Evolutionary conservation across 208 protist genomes (phyloP), one percentile per base, ranked within the genome.

Genomic region (Acanthamoeba polyphaga): DNA sequence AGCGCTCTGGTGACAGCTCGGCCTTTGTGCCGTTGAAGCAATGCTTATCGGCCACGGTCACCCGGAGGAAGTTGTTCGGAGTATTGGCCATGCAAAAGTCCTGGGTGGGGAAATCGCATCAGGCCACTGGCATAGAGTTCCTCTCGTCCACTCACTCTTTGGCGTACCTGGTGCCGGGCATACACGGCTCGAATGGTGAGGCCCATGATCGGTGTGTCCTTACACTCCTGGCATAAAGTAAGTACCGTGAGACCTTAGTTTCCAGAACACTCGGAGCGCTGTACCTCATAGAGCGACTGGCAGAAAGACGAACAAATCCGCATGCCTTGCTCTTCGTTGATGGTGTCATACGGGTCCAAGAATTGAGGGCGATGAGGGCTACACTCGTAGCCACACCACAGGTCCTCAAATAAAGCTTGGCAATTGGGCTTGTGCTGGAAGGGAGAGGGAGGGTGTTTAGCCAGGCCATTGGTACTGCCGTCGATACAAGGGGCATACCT

Each of bases 61-160:
- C 80, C 3, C 34, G 24, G n/a, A 88, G 46, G 80, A 43, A 66
- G 46, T 55, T 64, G 6, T 64, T 24, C 3, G 80, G 80, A 17
- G 80, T 43, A 9, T 88, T 88, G n/a, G 80, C 80, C 34, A 62
- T 43, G 34, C 80, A 88, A n/a, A 88, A 88, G 80, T 88, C 80
- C 80, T 88, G 19, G 17, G 38, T 24, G 22, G 0, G 1, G 3
- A n/a, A 38, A 10, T 74, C 22, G 1, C n/a, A 38, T 74, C 29
- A 68, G 62, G 46, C 46, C 46, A 49, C 46, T 1, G 2, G 2
- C 43, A 49, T 49, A 49, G 2, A 38, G 34, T 38, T 0, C 34
- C 43, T 10, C 43, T 10, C 43, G 8, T 49, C 43, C 3, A 3
- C 43, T 70, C 19, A 8, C 0, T 29, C 62, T 15, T 70, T 29